Conservation (phyloP, 2,329 filamentous ascomycete species). For the Penicillium sp. region DNA sequence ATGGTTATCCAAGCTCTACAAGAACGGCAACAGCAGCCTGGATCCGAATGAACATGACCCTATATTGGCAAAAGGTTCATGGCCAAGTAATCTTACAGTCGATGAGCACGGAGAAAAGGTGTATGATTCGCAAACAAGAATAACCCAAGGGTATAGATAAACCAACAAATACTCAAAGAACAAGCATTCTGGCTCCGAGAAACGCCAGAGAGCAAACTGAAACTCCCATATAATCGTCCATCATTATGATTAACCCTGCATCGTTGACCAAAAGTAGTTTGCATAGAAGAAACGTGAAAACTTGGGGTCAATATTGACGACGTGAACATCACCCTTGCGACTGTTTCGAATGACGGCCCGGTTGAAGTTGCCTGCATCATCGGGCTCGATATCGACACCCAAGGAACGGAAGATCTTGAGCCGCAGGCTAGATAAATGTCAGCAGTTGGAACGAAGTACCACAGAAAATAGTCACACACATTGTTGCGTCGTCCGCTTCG, state of each 20-base stretch:
- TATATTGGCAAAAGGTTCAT: not conserved
- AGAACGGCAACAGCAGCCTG: slow-evolving; percentile 1
- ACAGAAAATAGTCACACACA: slow-evolving; percentile 33
- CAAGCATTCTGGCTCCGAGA: slow-evolving; percentile 6
- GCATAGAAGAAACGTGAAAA: slow-evolving; percentile 91
- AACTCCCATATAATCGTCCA: not conserved
- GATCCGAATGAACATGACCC: not conserved
- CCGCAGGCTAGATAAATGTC: slow-evolving; percentile 59
- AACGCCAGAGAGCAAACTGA: slow-evolving; percentile 22
- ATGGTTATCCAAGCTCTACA: slow-evolving; percentile 22
- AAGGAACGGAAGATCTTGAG: slow-evolving; percentile 89
- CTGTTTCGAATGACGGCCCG: slow-evolving; percentile 84
- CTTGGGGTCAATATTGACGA: slow-evolving; percentile 91
- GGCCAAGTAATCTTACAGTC: not conserved
- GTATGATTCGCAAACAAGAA: slow-evolving; percentile 13
- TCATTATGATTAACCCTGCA: slow-evolving; percentile 54
- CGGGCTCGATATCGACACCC: slow-evolving; percentile 86
- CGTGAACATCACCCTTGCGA: slow-evolving; percentile 86
- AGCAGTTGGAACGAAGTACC: slow-evolving; percentile 1
- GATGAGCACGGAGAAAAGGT: not conserved
- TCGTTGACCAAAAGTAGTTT: slow-evolving; percentile 91
- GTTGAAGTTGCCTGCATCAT: slow-evolving; percentile 76
- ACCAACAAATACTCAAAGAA: slow-evolving; percentile 11
- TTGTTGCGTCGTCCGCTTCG: slow-evolving; percentile 53
- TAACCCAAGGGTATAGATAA: slow-evolving; percentile 25